Conservation (phyloP, 169 alveolate species). For the Eimeria mitis region DNA sequence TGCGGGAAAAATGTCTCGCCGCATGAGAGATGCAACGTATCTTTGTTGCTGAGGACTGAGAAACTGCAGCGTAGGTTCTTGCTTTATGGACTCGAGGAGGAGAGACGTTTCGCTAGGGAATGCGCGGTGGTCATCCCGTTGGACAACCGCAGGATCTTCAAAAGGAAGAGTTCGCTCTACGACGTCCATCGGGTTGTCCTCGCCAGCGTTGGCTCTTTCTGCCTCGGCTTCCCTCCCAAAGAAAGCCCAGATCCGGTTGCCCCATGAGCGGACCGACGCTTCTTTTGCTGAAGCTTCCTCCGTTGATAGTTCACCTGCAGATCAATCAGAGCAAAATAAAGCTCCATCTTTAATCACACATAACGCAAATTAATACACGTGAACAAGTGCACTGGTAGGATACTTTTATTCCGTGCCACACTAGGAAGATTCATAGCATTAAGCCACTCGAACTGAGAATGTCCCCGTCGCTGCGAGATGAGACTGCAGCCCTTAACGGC, state of each 20-base stretch:
- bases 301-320: slow-evolving; percentile 78
- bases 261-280: slow-evolving; percentile 53
- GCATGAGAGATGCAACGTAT: slow-evolving; percentile 81
- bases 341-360: background rate
- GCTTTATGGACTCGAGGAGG: slow-evolving; percentile 46
- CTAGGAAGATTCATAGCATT: background rate
- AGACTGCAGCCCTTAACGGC: background rate
- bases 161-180: slow-evolving; percentile 67
- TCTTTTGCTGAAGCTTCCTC: slow-evolving; percentile 79
- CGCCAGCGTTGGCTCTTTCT: slow-evolving; percentile 17
- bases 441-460: background rate
- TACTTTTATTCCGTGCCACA: background rate
- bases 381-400: background rate
- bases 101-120: slow-evolving; percentile 70
- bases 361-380: background rate
- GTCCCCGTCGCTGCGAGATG: background rate
- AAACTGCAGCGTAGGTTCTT: slow-evolving; percentile 33
- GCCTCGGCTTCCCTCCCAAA: slow-evolving; percentile 64
- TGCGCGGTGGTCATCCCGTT: slow-evolving; percentile 81
- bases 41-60: slow-evolving; percentile 67
- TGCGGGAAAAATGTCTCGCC: slow-evolving; percentile 50
- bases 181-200: slow-evolving; percentile 23
- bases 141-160: slow-evolving; percentile 80
- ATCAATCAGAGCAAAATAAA: background rate
- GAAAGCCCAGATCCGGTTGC: slow-evolving; percentile 62